Conservation (phyloP, 441 rosid species). For the Cnidoscolus chayamansa region DNA sequence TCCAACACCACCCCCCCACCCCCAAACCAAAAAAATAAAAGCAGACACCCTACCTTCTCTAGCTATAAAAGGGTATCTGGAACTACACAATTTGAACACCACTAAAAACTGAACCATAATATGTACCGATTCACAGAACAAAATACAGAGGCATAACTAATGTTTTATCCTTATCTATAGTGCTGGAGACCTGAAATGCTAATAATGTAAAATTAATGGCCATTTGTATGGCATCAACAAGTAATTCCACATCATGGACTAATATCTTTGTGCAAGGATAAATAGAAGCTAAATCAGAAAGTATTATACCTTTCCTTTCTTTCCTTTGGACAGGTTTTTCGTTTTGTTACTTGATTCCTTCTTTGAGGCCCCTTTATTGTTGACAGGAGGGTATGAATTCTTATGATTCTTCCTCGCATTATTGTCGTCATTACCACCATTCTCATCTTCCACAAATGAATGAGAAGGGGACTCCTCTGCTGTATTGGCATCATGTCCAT, state of each 20-base stretch:
- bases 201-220: not conserved
- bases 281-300: not conserved
- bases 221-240: not conserved
- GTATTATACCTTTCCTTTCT: conserved; percentile 62
- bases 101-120: not conserved
- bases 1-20: too few species aligned
- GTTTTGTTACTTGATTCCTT: conserved; percentile 44
- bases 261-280: not conserved
- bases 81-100: not conserved
- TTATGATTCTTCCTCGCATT: conserved; percentile 25
- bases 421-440: conserved; percentile 20
- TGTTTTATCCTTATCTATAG: not conserved
- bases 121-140: not conserved
- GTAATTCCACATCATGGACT: conserved; percentile 2
- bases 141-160: not conserved
- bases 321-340: conserved; percentile 68
- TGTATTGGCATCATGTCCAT: conserved; percentile 26
- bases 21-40: too few species aligned
- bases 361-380: conserved; percentile 35
- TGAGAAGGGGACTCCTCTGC: conserved; percentile 31
- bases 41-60: not conserved
- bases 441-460: conserved; percentile 27
- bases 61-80: not conserved
- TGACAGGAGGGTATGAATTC: conserved; percentile 28
- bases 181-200: not conserved